Conservation (phyloP, 2,329 filamentous ascomycete genomes). For the Zalaria obscura region DNA sequence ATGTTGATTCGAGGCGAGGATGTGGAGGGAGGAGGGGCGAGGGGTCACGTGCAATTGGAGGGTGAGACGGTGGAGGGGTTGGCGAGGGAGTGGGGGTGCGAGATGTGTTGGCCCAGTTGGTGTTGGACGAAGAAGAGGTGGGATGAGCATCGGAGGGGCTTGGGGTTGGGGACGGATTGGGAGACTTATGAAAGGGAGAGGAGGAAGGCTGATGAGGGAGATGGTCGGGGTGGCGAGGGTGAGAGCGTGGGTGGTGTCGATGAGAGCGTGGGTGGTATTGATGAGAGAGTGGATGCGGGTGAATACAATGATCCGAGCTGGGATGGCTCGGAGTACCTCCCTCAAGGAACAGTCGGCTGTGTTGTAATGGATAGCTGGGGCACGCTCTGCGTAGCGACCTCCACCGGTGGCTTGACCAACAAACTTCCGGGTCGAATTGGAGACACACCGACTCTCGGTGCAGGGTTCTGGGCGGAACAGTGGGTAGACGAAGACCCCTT, state of each 20-base stretch:
- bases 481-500: conserved; percentile 42
- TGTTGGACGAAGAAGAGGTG: conserved; percentile 68
- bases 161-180: conserved; percentile 27
- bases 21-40: conserved; percentile 45
- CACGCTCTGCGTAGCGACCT: conserved; percentile 52
- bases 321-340: conserved; percentile 52
- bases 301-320: conserved; percentile 27
- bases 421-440: conserved; percentile 76
- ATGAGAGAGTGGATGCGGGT: background rate
- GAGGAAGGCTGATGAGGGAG: conserved; percentile 17
- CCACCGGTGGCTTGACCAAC: conserved; percentile 71
- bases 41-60: conserved; percentile 56
- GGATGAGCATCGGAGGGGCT: conserved; percentile 58
- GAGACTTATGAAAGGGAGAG: conserved; percentile 28
- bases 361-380: conserved; percentile 69
- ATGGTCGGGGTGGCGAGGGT: background rate
- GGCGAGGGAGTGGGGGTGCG: conserved; percentile 53
- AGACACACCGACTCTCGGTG: conserved; percentile 71
- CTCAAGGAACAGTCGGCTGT: conserved; percentile 73
- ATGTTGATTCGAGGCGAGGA: conserved; percentile 54
- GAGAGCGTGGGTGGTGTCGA: background rate
- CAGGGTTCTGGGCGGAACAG: conserved; percentile 82
- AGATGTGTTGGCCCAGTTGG: conserved; percentile 54
- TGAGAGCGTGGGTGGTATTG: background rate
- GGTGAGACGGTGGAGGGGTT: conserved; percentile 56